Percentiles rank a stretch among this genome's conserved stretches.
Conservation (phyloP, 2,329 filamentous ascomycete genomes). For the Beauveria asiatica region DNA sequence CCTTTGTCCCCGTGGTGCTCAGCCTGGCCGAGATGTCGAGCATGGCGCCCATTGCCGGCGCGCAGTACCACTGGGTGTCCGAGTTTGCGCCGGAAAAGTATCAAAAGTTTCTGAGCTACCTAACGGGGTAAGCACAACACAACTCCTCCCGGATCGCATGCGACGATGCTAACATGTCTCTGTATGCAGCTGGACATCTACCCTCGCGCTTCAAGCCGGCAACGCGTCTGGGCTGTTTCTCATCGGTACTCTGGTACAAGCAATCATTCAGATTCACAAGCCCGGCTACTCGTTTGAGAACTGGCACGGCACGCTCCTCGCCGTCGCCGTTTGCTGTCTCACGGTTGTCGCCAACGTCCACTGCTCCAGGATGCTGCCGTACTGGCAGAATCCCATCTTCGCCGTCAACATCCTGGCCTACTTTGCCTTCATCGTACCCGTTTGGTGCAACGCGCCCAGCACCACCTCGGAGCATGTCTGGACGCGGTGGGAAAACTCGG, state of each 20-base stretch:
- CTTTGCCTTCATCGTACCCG: constrained; percentile 11
- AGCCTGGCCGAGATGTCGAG: constrained; percentile 10
- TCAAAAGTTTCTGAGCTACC: constrained; percentile 9
- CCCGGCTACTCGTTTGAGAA: constrained; percentile 4
- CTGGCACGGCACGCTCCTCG: constrained; percentile 13
- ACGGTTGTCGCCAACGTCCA: constrained; percentile 9
- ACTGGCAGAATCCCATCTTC: constrained; percentile 14
- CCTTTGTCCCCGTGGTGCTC: constrained; percentile 8
- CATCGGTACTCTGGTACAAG: constrained; percentile 12
- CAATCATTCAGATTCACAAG: constrained; percentile 11
- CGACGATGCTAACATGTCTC: too few relatives aligned
- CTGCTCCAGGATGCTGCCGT: constrained; percentile 10
- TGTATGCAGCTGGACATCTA: constrained; percentile 11
- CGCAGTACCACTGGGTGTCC: constrained; percentile 10
- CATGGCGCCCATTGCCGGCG: constrained; percentile 9
- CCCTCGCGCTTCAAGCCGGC: constrained; percentile 14
- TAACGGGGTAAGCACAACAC: constrained; percentile 5
- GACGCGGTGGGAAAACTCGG: constrained; percentile 12
- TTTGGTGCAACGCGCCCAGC: constrained; percentile 13
- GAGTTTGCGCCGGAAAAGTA: constrained; percentile 11
- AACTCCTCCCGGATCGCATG: neutral
- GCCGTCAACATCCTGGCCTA: constrained; percentile 12
- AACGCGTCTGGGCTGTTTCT: constrained; percentile 12
- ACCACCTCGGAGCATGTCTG: constrained; percentile 12
- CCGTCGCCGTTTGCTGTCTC: constrained; percentile 6